Conservation (phyloP, 768 basidiomycete genomes). For the Chalciporus pseudorubinellus region DNA sequence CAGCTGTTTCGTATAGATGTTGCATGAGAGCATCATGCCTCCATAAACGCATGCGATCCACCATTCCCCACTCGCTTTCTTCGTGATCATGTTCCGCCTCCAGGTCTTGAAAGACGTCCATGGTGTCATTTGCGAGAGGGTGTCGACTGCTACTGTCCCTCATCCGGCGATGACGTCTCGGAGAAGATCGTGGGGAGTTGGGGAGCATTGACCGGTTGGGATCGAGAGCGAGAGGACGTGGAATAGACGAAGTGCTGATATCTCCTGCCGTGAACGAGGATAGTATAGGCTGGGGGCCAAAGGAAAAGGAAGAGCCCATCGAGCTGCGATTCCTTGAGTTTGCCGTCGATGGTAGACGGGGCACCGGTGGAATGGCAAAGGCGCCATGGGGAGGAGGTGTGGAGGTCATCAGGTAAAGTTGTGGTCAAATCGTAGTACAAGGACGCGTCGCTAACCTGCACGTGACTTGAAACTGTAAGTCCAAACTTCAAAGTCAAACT, state of each 20-base stretch:
- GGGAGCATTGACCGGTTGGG: constrained; percentile 78
- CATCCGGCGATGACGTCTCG: constrained; percentile 50
- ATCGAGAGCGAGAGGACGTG: constrained; percentile 61
- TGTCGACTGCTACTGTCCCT: constrained; percentile 59
- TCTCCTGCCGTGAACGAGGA: constrained; percentile 69
- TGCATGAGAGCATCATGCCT: constrained; percentile 98
- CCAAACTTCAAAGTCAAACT: too few relatives aligned
- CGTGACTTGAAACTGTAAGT: not conserved
- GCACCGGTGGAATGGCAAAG: constrained; percentile 45
- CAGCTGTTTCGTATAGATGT: constrained; percentile 94
- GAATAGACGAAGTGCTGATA: constrained; percentile 55
- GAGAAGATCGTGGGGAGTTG: constrained; percentile 71
- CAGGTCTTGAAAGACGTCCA: constrained; percentile 73
- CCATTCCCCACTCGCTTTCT: constrained; percentile 77
- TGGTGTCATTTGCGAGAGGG: constrained; percentile 75
- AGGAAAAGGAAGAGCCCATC: constrained; percentile 79
- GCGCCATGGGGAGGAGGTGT: constrained; percentile 50
- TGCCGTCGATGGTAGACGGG: constrained; percentile 53
- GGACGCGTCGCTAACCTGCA: not conserved
- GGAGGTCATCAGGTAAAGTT: constrained; percentile 26
- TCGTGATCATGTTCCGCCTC: constrained; percentile 57
- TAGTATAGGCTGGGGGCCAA: constrained; percentile 74
- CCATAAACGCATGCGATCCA: constrained; percentile 96
- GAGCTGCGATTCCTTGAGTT: constrained; percentile 61
- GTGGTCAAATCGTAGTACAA: not conserved